Base-by-base conservation (phyloP, 148 eudicot genomes). In the Nepenthes gracilis region DNA sequence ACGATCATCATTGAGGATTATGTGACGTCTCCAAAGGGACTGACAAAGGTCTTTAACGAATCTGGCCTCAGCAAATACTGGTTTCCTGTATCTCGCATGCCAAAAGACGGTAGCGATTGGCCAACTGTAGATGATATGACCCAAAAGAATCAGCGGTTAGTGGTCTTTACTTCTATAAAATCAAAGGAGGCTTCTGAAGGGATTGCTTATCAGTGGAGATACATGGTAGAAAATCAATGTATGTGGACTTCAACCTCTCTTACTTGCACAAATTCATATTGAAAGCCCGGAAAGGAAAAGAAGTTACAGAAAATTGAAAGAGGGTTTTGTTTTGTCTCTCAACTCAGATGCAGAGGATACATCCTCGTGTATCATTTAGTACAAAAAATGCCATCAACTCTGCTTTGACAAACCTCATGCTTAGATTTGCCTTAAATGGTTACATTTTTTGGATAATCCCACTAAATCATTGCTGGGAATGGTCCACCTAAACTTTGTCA, bases 1-100 rank as follows among this genome's bases (percentile, higher is more conserved):
- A 92, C 98, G 23, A 82, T 92, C 51, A 78, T 93, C 72, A 81
- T 93, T 6, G 96, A 93, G 72, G 98, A 93, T 65, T 93, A 93
- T 58, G 98, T 93, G 62, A 72, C 71, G 15, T 61, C 96, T 13
- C 64, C 84, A 33, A 74, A 59, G 61, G 98, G 96, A 47, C 75
- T 93, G 55, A 77, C 89, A 32, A 84, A 80, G 64, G 74, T 93
- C 67, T 88, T 86, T 47, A 75, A 72, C 62, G 75, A 85, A 10
- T 76, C 98, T 4, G 98, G 98, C 12, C 83, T 92, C 12, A 79
- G 50, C 57, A 80, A 76, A 33, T 86, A 74, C 64, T 63, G 60
- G 88, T 86, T 92, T 61, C 96, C 98, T 36, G 61, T 88, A 4
- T 78, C 91, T 60, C 70, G 69, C 58, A 92, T 92, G 98, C 96